phyloP scores from a whole-genome alignment of 2,329 filamentous ascomycete species.

The Sporothrix protearum region DNA sequence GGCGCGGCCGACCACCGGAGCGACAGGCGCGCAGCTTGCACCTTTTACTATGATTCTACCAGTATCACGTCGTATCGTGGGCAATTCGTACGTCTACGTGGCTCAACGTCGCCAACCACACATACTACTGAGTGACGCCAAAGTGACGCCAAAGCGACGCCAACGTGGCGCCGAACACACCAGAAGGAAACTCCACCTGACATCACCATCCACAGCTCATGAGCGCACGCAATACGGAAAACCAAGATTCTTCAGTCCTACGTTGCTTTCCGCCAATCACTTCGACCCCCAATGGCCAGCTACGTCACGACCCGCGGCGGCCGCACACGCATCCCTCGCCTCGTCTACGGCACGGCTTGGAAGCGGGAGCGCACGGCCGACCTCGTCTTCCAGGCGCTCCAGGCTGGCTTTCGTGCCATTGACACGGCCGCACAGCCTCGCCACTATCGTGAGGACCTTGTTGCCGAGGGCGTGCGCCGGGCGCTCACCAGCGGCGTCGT shows the following conservation, averaged over 20 bases:
- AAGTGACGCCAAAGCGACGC: neutral
- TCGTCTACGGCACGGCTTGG: constrained; percentile 83
- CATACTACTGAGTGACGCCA: neutral
- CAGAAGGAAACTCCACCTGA: neutral
- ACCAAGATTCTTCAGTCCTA: neutral
- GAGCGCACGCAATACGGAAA: neutral
- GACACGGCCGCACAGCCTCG: constrained; percentile 77
- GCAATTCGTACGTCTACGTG: neutral
- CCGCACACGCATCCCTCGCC: constrained; percentile 45
- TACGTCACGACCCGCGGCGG: constrained; percentile 29
- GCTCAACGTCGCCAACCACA: neutral
- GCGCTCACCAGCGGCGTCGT: constrained; percentile 59
- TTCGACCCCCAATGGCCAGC: constrained; percentile 19
- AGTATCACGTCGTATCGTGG: neutral
- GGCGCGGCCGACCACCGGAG: constrained; percentile 9
- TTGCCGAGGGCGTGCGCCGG: constrained; percentile 62
- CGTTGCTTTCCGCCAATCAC: neutral
- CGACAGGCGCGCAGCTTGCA: neutral
- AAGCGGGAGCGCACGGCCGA: constrained; percentile 66
- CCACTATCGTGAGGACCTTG: constrained; percentile 71
- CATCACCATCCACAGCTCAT: neutral
- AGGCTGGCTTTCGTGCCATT: constrained; percentile 65
- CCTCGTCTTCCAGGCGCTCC: constrained; percentile 66
- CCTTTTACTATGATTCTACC: neutral
- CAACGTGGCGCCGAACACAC: neutral